These are phyloP conservation scores for Prinsepia uniflora DNA, from an alignment of 306 rosid genomes.

Conservation along the genomic window DNA sequence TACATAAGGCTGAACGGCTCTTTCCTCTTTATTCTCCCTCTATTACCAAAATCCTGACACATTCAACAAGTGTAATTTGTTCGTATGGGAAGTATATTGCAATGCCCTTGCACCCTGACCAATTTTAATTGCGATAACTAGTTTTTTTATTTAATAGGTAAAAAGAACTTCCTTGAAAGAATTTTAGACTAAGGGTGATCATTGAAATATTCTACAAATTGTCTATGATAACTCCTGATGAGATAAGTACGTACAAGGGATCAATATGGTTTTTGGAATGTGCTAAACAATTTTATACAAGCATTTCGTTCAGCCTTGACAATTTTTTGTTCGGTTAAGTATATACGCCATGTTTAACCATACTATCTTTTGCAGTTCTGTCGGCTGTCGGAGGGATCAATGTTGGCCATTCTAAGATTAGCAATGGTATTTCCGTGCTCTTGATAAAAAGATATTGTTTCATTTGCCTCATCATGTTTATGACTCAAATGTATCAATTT, in stretches of 20 bases:
- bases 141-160: background rate
- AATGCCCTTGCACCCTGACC: background rate
- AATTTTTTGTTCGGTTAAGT: background rate
- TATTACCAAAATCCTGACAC: background rate
- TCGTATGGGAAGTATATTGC: background rate
- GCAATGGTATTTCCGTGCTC: conserved; percentile 49
- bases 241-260: background rate
- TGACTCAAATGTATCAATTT: background rate
- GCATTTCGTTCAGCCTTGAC: too few species aligned
- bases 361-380: conserved; percentile 49
- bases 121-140: background rate
- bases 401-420: conserved; percentile 53
- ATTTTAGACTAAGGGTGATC: background rate
- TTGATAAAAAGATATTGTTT: conserved; percentile 13
- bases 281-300: background rate
- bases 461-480: conserved; percentile 7
- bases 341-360: conserved; percentile 3
- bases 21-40: background rate
- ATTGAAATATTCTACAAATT: background rate
- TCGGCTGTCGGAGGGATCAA: conserved; percentile 99
- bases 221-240: background rate
- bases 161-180: background rate
- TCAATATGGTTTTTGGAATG: conserved; percentile 2
- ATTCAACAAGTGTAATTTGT: background rate
- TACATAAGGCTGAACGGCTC: background rate